Conservation (phyloP, 768 basidiomycete genomes). For the Candolleomyces eurysporus region DNA sequence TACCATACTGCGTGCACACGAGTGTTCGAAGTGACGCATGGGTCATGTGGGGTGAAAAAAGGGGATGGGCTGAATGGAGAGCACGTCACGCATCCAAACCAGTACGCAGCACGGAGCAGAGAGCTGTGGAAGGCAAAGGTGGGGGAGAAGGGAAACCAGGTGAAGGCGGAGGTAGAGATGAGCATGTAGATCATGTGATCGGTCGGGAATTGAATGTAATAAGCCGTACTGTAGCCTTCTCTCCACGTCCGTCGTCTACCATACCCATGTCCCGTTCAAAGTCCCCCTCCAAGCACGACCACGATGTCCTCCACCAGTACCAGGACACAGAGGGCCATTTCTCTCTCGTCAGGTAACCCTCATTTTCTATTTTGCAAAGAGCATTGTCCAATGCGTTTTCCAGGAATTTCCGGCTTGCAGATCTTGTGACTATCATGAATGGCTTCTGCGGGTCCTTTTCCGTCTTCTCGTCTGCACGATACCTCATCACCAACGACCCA, state of each 20-base stretch:
- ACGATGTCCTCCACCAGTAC: slow-evolving; percentile 72
- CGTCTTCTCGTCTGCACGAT: slow-evolving; percentile 89
- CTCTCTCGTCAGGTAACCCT: slow-evolving; percentile 84
- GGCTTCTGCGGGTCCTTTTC: slow-evolving; percentile 97
- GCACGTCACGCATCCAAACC: slow-evolving; percentile 92
- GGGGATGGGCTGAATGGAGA: slow-evolving; percentile 88
- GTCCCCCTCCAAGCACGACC: slow-evolving; percentile 26
- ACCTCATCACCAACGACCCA: slow-evolving; percentile 76
- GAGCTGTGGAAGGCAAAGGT: slow-evolving; percentile 48
- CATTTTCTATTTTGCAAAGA: slow-evolving; percentile 14
- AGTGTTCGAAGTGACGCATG: slow-evolving; percentile 93
- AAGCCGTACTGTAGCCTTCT: slow-evolving; percentile 2
- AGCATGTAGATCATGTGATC: slow-evolving; percentile 8
- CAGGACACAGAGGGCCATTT: slow-evolving; percentile 93
- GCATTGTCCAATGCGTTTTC: slow-evolving; percentile 7
- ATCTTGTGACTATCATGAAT: slow-evolving; percentile 98
- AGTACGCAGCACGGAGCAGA: slow-evolving; percentile 74
- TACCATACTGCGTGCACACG: slow-evolving; percentile 97
- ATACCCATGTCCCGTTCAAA: slow-evolving; percentile 52
- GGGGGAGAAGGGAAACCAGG: slow-evolving; percentile 30
- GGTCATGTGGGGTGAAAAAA: slow-evolving; percentile 66
- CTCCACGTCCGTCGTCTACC: slow-evolving; percentile 6
- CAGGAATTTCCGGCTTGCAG: slow-evolving; percentile 97
- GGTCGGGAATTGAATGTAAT: slow-evolving; percentile 3
- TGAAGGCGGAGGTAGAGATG: slow-evolving; percentile 13